Evolutionary conservation across 129 eudicot species (phyloP).

Genomic region (Mikania micrantha): DNA sequence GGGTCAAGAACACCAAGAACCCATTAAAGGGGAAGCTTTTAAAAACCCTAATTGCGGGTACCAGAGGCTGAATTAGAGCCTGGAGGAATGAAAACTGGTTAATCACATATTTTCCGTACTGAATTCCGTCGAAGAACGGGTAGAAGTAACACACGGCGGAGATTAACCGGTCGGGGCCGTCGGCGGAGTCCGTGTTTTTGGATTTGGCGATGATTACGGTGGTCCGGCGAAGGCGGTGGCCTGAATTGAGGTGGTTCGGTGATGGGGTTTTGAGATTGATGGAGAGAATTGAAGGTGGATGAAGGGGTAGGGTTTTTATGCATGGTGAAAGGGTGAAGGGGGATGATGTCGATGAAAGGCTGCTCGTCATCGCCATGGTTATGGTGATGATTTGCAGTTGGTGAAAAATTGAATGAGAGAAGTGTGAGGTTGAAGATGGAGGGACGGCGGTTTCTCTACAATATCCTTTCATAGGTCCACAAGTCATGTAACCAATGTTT

Average conservation of each 20-base stretch:
- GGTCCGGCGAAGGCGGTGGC: slow-evolving; percentile 14
- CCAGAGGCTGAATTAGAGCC: slow-evolving; percentile 63
- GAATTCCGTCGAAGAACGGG: slow-evolving; percentile 92
- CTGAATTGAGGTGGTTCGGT: slow-evolving; percentile 16
- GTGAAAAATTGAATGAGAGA: neutral
- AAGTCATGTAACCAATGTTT: no score
- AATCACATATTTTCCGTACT: slow-evolving; percentile 82
- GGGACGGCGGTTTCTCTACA: slow-evolving; percentile 18
- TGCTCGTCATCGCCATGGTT: slow-evolving; percentile 47
- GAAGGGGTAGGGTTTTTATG: slow-evolving; percentile 19
- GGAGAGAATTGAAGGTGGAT: slow-evolving; percentile 16
- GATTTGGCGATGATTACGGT: slow-evolving; percentile 37
- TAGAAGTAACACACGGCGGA: slow-evolving; percentile 85
- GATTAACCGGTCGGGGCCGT: slow-evolving; percentile 82
- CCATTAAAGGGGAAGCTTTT: slow-evolving; percentile 93
- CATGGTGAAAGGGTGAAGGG: slow-evolving; percentile 16
- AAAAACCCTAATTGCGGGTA: slow-evolving; percentile 80
- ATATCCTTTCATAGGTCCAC: slow-evolving; percentile 21
- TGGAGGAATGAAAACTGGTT: slow-evolving; percentile 69
- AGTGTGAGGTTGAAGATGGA: neutral
- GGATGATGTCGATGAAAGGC: slow-evolving; percentile 27
- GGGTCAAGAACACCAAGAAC: slow-evolving; percentile 61
- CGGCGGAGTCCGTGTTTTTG: slow-evolving; percentile 48
- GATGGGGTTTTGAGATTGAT: slow-evolving; percentile 17
- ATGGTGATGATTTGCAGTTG: slow-evolving; percentile 2